Percentiles rank a stretch among this genome's conserved stretches.
Conservation (phyloP, 129 eudicot genomes). For the Flaveria brownii region DNA sequence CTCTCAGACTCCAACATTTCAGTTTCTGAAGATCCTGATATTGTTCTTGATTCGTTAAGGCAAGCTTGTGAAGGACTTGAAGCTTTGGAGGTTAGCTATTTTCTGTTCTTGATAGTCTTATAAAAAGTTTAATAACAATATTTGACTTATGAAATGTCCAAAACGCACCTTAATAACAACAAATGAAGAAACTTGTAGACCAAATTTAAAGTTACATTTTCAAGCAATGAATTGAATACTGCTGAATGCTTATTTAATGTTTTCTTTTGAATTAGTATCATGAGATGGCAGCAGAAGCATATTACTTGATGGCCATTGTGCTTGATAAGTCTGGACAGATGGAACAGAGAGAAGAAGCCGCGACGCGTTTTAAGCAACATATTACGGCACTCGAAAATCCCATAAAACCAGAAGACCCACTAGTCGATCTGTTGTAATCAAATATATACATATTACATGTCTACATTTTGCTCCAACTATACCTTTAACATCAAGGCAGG, state of each 20-base stretch:
- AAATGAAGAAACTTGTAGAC: slow-evolving; percentile 2
- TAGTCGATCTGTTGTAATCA: slow-evolving; percentile 34
- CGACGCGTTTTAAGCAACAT: slow-evolving; percentile 64
- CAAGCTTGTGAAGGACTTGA: slow-evolving; percentile 90
- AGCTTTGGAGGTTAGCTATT: slow-evolving; percentile 76
- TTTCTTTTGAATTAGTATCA: slow-evolving; percentile 57
- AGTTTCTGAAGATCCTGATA: slow-evolving; percentile 71
- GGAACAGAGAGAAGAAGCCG: slow-evolving; percentile 73
- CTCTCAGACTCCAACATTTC: slow-evolving; percentile 67
- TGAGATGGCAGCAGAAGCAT: slow-evolving; percentile 89
- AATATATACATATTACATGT: background rate
- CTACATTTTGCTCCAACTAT: background rate
- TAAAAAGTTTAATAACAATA: background rate
- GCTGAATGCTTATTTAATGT: background rate
- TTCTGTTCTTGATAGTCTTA: slow-evolving; percentile 1
- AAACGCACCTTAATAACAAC: background rate
- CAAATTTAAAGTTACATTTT: background rate
- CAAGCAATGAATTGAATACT: background rate
- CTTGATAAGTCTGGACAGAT: slow-evolving; percentile 62
- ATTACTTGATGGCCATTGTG: slow-evolving; percentile 81
- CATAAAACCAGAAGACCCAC: slow-evolving; percentile 46
- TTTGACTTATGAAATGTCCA: background rate
- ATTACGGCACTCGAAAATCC: slow-evolving; percentile 60
- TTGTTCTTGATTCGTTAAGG: slow-evolving; percentile 65
- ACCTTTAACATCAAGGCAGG: background rate